A percentile compares a stretch with the other conserved stretches of the same genome.
These are phyloP conservation scores for Hypholoma fasciculare DNA, from an alignment of 768 basidiomycete genomes.

Conservation along the genomic window DNA sequence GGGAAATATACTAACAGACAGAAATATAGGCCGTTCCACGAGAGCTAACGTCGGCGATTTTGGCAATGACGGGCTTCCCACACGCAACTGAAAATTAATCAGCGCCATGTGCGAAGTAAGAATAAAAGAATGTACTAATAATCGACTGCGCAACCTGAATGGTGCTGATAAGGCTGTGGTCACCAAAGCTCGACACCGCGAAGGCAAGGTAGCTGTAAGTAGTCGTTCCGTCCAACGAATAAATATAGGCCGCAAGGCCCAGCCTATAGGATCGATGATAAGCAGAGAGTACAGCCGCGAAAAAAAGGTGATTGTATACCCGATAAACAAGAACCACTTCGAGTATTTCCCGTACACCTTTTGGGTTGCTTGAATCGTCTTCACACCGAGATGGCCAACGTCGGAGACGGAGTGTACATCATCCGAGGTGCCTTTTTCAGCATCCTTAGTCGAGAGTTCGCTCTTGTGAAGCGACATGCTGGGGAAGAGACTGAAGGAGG, in stretches of 20 bases:
- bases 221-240: conserved; percentile 71
- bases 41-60: conserved; percentile 70
- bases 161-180: conserved; percentile 55
- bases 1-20: conserved; percentile 43
- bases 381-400: conserved; percentile 38
- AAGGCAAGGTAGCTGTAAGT: conserved; percentile 65
- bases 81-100: conserved; percentile 29
- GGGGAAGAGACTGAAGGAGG: not conserved
- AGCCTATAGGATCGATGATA: conserved; percentile 34
- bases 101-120: not conserved
- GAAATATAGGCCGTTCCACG: conserved; percentile 61
- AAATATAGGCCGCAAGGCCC: conserved; percentile 73
- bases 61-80: conserved; percentile 72
- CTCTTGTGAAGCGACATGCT: conserved; percentile 18
- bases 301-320: conserved; percentile 35
- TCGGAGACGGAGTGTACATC: conserved; percentile 12
- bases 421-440: conserved; percentile 8
- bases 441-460: conserved; percentile 12
- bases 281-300: not conserved
- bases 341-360: conserved; percentile 53
- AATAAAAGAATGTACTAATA: conserved; percentile 39
- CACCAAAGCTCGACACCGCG: conserved; percentile 52
- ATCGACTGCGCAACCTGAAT: conserved; percentile 56
- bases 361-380: conserved; percentile 49
- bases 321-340: conserved; percentile 59